phyloP scores from a whole-genome alignment of 148 eudicot species.

The Amaranthus cruentus region DNA sequence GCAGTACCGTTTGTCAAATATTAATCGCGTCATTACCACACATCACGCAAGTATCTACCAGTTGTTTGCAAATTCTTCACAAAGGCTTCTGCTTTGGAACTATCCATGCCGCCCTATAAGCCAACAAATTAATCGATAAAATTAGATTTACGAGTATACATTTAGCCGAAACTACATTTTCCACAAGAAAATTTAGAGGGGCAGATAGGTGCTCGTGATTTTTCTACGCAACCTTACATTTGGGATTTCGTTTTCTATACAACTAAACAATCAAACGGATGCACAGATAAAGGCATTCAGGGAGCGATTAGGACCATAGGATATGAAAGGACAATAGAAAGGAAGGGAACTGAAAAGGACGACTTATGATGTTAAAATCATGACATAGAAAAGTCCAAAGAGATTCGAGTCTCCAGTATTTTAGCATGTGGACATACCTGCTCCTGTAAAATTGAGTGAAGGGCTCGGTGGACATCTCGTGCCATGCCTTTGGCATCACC shows the following conservation, averaged over 20 bases:
- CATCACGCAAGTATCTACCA: slow-evolving; percentile 86
- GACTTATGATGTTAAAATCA: not conserved
- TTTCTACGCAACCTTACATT: not conserved
- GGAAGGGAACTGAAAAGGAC: not conserved
- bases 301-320: not conserved
- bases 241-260: not conserved
- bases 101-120: slow-evolving; percentile 67
- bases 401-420: not conserved
- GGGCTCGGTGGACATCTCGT: slow-evolving; percentile 84
- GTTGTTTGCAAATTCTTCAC: slow-evolving; percentile 82
- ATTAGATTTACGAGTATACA: too few relatives aligned
- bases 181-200: too few relatives aligned
- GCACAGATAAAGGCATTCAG: not conserved
- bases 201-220: not conserved
- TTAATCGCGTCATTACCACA: slow-evolving; percentile 43
- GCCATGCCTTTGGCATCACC: slow-evolving; percentile 99
- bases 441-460: slow-evolving; percentile 86
- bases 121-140: not conserved
- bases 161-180: too few relatives aligned
- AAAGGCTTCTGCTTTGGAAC: slow-evolving; percentile 68
- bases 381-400: too few relatives aligned
- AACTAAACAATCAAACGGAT: not conserved
- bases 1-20: not conserved
- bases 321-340: not conserved
- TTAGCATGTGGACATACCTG: slow-evolving; percentile 47